Evolutionary conservation across 306 rosid species (phyloP), one percentile per base, ranked within the genome.

Genomic region (Heteromeles arbutifolia): DNA sequence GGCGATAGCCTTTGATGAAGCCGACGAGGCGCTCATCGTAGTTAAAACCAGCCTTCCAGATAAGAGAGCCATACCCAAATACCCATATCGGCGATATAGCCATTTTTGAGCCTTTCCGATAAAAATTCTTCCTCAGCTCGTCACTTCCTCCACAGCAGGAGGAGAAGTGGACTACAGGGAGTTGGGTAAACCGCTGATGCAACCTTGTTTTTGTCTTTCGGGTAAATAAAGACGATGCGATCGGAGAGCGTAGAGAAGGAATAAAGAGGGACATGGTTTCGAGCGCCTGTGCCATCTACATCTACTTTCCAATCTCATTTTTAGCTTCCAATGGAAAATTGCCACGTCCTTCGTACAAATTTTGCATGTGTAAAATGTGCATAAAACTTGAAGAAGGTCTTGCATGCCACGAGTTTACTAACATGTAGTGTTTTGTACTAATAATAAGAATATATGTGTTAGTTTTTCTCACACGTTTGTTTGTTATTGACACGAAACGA

Each of bases 11-110:
- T 83, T 87, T 87, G 92, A 88, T 84, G 94, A 88, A 92, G 77
- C 98, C 96, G 28, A 81, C 84, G 13, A 91, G 56, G 63, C 90
- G 84, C 31, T 92, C 88, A 70, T 94, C 96, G 74, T 44, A 90
- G 64, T 82, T 72, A 75, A 94, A 92, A 22, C 98, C 96, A 26
- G 95, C 85, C 82, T 82, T 94, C 86, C 88, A 88, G 69, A 94
- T 87, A 24, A 91, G 88, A 65, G 96, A 91, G 62, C 96, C 98
- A 70, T 91, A 94, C n/a, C 97, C 98, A 74, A 94, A 91, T 48
- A 90, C 96, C 92, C 97, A 94, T 87, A 87, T 88, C 84, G 54
- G 41, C 41, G 41, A 37, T 37, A 37, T 37, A 7, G 41, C 89
- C 97, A 86, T 89, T 64, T 66, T 68, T 41, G 32, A 34, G 17